Conservation (phyloP, 495 filamentous ascomycete species). For the Parmelia sp. region DNA sequence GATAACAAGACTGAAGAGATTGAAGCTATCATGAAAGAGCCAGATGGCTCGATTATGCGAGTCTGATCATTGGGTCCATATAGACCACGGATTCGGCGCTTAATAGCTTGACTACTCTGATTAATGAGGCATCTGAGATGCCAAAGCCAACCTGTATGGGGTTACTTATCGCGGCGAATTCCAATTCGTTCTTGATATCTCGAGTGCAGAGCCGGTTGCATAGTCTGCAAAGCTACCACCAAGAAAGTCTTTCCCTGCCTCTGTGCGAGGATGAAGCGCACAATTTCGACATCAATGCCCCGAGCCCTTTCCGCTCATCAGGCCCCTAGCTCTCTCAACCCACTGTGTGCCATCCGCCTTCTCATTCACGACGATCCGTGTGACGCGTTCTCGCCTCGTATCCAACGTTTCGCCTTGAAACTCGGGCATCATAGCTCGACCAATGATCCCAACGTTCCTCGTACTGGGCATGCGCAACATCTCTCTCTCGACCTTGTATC, state of each 20-base stretch:
- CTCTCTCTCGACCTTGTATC: slow-evolving; percentile 71
- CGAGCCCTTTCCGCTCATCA: slow-evolving; percentile 27
- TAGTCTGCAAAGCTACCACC: not conserved
- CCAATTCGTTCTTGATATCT: too few species aligned
- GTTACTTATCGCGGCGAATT: too few species aligned
- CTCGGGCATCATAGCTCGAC: slow-evolving; percentile 37
- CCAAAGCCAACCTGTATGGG: too few species aligned
- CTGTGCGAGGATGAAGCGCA: not conserved
- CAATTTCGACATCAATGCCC: slow-evolving; percentile 6
- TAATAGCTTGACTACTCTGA: too few species aligned
- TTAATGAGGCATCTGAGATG: too few species aligned
- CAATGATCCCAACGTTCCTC: slow-evolving; percentile 73
- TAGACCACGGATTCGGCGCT: too few species aligned
- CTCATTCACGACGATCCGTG: slow-evolving; percentile 37
- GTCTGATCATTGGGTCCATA: too few species aligned
- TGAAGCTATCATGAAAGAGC: too few species aligned
- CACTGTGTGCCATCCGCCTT: slow-evolving; percentile 40
- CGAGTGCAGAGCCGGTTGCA: too few species aligned
- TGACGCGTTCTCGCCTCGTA: slow-evolving; percentile 26
- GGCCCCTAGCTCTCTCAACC: slow-evolving; percentile 40
- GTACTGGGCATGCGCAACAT: slow-evolving; percentile 85
- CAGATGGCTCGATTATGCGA: too few species aligned
- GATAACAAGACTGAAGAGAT: too few species aligned
- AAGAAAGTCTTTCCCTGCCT: not conserved
- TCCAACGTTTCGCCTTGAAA: slow-evolving; percentile 9